Conservation (phyloP, 192 early-diverging fungal genomes). For the Entrophospora sp. region DNA sequence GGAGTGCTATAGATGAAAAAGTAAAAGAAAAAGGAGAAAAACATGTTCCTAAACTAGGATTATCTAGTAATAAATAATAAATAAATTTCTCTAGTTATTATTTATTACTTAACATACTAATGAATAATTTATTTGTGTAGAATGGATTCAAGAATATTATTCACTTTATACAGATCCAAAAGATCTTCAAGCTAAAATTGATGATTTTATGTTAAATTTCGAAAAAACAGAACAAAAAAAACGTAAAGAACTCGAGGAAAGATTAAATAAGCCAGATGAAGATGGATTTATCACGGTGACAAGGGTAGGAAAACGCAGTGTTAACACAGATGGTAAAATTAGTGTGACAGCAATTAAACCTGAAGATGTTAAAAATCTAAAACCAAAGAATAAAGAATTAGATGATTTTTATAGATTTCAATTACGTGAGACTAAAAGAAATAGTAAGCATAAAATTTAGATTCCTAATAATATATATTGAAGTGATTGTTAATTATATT, state of each 20-base stretch:
- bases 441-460: conserved; percentile 46
- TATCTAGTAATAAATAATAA: too few species aligned
- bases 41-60: too few species aligned
- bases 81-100: too few species aligned
- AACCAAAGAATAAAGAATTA: conserved; percentile 72
- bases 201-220: conserved; percentile 70
- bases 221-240: conserved; percentile 64
- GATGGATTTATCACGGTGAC: conserved; percentile 88
- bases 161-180: not conserved
- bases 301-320: conserved; percentile 49
- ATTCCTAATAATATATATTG: not conserved
- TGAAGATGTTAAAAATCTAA: conserved; percentile 41
- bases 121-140: conserved; percentile 9
- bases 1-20: conserved; percentile 42
- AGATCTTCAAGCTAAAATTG: conserved; percentile 54
- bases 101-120: too few species aligned
- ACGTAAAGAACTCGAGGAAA: conserved; percentile 50
- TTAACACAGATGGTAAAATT: conserved; percentile 58
- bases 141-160: conserved; percentile 37
- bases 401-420: conserved; percentile 95
- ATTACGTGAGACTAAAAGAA: conserved; percentile 79
- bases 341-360: conserved; percentile 47
- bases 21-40: too few species aligned
- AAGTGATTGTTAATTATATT: not conserved
- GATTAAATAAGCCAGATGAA: conserved; percentile 75